Evolutionary conservation across 805 yeast genomes (phyloP).

Genomic region (Torulaspora delbrueckii): DNA sequence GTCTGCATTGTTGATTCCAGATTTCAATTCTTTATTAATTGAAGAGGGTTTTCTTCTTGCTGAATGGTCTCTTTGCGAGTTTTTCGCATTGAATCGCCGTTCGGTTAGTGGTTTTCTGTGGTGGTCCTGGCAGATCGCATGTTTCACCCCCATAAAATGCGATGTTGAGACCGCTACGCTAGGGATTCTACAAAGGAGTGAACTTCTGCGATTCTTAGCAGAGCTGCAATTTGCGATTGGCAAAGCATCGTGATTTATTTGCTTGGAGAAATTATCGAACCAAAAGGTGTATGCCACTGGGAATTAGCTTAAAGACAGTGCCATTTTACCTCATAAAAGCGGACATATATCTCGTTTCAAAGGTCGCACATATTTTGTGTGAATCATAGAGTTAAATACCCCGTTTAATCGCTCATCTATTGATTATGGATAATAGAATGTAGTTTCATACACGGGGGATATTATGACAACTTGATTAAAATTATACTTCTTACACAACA

Average conservation of each 20-base stretch:
- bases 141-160: slow-evolving; percentile 33
- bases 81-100: slow-evolving; percentile 17
- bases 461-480: slow-evolving; percentile 11
- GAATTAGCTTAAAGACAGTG: not conserved
- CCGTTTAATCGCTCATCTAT: slow-evolving; percentile 42
- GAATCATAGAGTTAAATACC: slow-evolving; percentile 31
- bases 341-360: not conserved
- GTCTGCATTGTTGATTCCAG: not conserved
- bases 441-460: slow-evolving; percentile 40
- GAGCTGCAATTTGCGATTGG: not conserved
- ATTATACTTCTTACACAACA: slow-evolving; percentile 1
- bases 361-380: not conserved
- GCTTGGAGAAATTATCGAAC: not conserved
- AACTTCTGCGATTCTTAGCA: not conserved
- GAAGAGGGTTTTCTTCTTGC: slow-evolving; percentile 1
- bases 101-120: slow-evolving; percentile 24
- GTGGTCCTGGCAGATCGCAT: slow-evolving; percentile 16
- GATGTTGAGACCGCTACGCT: slow-evolving; percentile 16
- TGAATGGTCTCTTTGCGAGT: slow-evolving; percentile 17
- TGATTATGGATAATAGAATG: slow-evolving; percentile 34
- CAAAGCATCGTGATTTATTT: not conserved
- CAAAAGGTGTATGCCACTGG: not conserved
- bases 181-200: slow-evolving; percentile 17
- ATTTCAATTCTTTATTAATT: not conserved
- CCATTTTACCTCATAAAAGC: not conserved